Base-by-base conservation (phyloP, 2,329 filamentous ascomycete genomes). In the Thelonectria olida region DNA sequence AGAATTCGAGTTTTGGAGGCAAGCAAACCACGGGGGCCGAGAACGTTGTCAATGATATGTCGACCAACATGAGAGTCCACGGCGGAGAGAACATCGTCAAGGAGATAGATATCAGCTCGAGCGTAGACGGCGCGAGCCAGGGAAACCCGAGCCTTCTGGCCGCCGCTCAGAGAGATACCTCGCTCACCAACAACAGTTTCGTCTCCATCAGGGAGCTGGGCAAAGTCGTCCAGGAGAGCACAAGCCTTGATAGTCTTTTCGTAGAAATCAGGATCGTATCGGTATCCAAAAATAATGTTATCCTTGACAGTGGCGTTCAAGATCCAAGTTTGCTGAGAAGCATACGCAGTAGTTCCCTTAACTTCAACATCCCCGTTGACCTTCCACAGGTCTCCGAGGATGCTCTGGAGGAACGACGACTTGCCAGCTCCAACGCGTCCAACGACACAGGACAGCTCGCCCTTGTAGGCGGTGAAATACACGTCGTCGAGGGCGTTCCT, bases 31-130 rank as follows among this genome's bases (percentile, higher is more conserved):
- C 90, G 90, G 5, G 91, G 84, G 12, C 96, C 96, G 34, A 99
- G 87, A 1, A 99, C 96, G 64, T 96, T 92, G 74, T 98, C 92
- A 71, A 97, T 97, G 58, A 99, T 86, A 78, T 99, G 96, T 65
- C 92, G 87, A 50, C 96, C 96, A 61, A 99, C 96, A 74, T 99
- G 96, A 66, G 97, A 95, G 78, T 99, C 96, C n/a, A 99, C 96
- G 1, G 96, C 96, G 15, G 95, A 98, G 10, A 99, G 84, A 63
- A 94, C 92, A 75, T 99, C 96, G 69, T 99, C 96, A 10, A 99
- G 84, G 12, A 99, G 84, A 73, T 98, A 98, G 50, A 99, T 88
- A 75, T 99, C 96, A n/a, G 96, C 93, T 68, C 96, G 88, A 52
- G 96, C 94, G 74, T 99, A 99, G 1, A 99, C 96, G 27, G 96